Evolutionary conservation across 2,329 filamentous ascomycete species (phyloP).

Genomic region (Claviceps quebecensis): DNA sequence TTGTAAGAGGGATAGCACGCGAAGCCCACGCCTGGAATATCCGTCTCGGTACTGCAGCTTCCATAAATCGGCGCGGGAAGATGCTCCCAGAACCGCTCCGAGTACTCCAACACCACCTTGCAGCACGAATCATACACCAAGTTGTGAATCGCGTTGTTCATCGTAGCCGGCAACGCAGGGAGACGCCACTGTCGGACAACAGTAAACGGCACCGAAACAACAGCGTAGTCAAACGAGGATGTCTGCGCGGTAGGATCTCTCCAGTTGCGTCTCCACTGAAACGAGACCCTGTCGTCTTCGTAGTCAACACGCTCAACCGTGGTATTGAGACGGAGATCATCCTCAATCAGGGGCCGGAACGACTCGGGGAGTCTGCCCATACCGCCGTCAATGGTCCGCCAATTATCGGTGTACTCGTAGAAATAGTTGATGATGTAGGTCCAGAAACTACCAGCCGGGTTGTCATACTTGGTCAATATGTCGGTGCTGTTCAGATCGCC

Average conservation of each 20-base stretch:
- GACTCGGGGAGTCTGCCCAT: slow-evolving; percentile 28
- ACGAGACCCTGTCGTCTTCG: slow-evolving; percentile 27
- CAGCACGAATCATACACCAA: slow-evolving; percentile 32
- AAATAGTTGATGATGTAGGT: slow-evolving; percentile 18
- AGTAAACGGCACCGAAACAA: slow-evolving; percentile 50
- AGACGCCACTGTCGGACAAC: slow-evolving; percentile 49
- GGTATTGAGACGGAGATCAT: slow-evolving; percentile 40
- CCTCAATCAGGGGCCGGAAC: slow-evolving; percentile 48
- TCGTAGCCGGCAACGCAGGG: slow-evolving; percentile 30
- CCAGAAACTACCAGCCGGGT: slow-evolving; percentile 28
- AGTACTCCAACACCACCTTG: slow-evolving; percentile 54
- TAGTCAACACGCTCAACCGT: slow-evolving; percentile 44
- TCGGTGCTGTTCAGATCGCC: slow-evolving; percentile 41
- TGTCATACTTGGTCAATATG: slow-evolving; percentile 17
- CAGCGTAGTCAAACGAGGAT: slow-evolving; percentile 48
- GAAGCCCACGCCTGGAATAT: slow-evolving; percentile 46
- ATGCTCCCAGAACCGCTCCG: slow-evolving; percentile 47
- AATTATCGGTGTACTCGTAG: slow-evolving; percentile 13
- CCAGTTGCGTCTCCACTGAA: slow-evolving; percentile 39
- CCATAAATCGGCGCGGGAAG: slow-evolving; percentile 43
- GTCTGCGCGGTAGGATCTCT: slow-evolving; percentile 27
- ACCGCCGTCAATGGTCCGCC: slow-evolving; percentile 4
- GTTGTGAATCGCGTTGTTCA: slow-evolving; percentile 29
- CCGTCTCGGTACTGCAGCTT: slow-evolving; percentile 40
- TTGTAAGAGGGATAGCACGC: slow-evolving; percentile 56